Conservation (phyloP, 2,329 filamentous ascomycete genomes). For the Penicillium sp. region DNA sequence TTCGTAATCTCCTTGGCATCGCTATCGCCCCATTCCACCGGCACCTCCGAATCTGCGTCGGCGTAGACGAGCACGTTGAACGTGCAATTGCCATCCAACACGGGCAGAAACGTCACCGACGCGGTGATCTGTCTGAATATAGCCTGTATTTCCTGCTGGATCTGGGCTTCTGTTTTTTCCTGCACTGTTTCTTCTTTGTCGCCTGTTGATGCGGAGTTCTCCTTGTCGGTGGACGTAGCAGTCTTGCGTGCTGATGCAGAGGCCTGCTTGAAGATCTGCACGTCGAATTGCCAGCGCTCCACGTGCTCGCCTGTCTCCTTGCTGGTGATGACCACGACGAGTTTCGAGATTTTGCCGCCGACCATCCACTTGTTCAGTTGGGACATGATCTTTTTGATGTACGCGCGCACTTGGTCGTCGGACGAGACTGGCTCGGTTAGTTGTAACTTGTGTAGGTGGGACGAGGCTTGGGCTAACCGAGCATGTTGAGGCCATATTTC, state of each 20-base stretch:
- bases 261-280: constrained; percentile 53
- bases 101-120: constrained; percentile 92
- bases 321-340: constrained; percentile 93
- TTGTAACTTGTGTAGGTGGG: constrained; percentile 9
- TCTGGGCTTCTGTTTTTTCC: constrained; percentile 89
- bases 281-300: constrained; percentile 97
- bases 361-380: constrained; percentile 98
- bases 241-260: constrained; percentile 49
- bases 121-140: constrained; percentile 98
- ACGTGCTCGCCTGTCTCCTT: constrained; percentile 96
- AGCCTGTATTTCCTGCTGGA: constrained; percentile 91
- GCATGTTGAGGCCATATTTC: constrained; percentile 99
- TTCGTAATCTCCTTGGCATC: constrained; percentile 95
- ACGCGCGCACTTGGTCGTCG: constrained; percentile 97
- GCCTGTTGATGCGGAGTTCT: constrained; percentile 59
- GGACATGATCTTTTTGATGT: constrained; percentile 99
- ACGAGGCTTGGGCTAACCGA: constrained; percentile 53
- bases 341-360: constrained; percentile 91
- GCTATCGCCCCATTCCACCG: constrained; percentile 97
- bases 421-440: constrained; percentile 63
- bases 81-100: constrained; percentile 90
- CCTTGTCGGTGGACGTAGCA: constrained; percentile 35
- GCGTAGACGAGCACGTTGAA: constrained; percentile 99
- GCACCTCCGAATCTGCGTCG: constrained; percentile 92
- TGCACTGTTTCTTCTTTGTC: constrained; percentile 19